Evolutionary conservation across 164 flowering plant genomes (phyloP), one percentile per base, ranked within the genome.

Genomic region (Liriodendron chinense): DNA sequence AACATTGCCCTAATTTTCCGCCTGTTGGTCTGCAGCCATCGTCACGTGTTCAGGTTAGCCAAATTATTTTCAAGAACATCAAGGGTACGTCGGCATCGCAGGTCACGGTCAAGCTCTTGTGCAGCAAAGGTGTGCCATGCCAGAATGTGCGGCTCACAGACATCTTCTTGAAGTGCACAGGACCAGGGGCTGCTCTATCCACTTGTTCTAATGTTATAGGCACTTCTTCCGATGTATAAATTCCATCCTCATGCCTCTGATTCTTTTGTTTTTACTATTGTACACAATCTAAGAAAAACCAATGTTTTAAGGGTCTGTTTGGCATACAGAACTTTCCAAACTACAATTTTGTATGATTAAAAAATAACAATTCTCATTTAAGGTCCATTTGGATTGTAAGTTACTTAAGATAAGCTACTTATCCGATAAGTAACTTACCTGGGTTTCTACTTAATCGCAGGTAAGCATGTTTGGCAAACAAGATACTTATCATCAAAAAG

Each of bases 91-190:
- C 89, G 24, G 77, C 85, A 1, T 80, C 90, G 1, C 68, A 80
- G 20, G 85, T 84, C 1, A 87, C 92, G 16, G 89, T 85, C 71
- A 78, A 69, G 20, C 77, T 88, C 50, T 74, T 76, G 16, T 88
- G 89, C 59, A 86, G 90, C 80, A 75, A 53, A 77, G 84, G 84
- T 10, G 25, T 76, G 7, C 92, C 90, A 68, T 88, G 92, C 73
- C 77, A 85, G 84, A 82, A 87, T 62, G 74, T 88, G 1, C 78
- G 76, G 69, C 79, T 89, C 34, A 78, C 79, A 47, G 80, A 87
- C 70, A 85, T 89, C 71, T 83, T 82, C 72, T 75, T 85, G 78
- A 82, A 83, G 22, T 74, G 80, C 7, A 59, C 64, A 1, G 84
- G 85, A n/a, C 34, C 9, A 10, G 72, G 25, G n/a, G 87, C 82